Base-by-base conservation (phyloP, 148 eudicot species). In the Vaccinium myrtillus region DNA sequence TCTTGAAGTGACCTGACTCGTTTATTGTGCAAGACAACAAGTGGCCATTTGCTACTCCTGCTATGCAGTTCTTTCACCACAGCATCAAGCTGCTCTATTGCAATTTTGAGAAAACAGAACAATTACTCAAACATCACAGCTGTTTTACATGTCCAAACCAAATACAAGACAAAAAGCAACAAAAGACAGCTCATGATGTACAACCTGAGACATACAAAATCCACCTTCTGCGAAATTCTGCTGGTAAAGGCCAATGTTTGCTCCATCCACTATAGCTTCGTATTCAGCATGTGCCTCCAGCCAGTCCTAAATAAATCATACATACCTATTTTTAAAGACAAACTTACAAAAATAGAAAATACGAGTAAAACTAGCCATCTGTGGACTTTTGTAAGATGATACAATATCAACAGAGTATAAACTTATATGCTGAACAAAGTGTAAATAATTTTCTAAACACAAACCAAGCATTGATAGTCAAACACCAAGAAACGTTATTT, bases 221-320 rank as follows among this genome's bases (percentile, higher is more conserved):
- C 95, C 95, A 78, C 99, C 98, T 23, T 95, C 94, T 1, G 92
- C 91, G 87, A 97, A 97, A 86, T 97, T 97, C 84, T 97, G 99
- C 81, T 92, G 92, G 87, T 89, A 95, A 8, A 97, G 89, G 77
- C 96, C 99, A 88, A 95, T 88, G 82, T 97, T 97, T 85, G 99
- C 99, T 84, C 94, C 98, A 89, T 97, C 99, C 53, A 95, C 87
- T 73, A 97, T 86, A 85, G 95, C 92, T 83, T 97, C 95, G 50
- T 89, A 94, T 39, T 90, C 95, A 56, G 88, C 85, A 87, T 94
- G 89, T 82, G 86, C 83, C 78, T 91, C 96, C 85, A 97, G 78
- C 98, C 98, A 97, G 9, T 92, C 97, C 99, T 96, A 18, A 58
- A 48, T 0, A 84, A 65, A 65, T 78, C 77, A 71, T 51, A 18